phyloP scores from a whole-genome alignment of 2,329 filamentous ascomycete species.

The Fusarium incarnatum region DNA sequence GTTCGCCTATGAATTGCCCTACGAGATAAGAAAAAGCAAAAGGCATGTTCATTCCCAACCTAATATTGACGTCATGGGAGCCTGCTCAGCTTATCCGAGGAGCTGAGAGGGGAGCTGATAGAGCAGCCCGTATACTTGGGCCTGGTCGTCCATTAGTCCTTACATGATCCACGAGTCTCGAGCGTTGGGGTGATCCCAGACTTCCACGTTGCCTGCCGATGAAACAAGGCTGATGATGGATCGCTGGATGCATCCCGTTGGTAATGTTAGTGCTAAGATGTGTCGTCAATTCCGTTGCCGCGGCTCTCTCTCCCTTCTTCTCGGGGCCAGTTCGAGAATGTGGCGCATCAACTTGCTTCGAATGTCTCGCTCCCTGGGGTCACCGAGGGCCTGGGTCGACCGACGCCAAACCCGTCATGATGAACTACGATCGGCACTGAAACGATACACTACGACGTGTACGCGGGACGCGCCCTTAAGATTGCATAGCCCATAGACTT shows the following conservation, averaged over 20 bases:
- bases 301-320: slow-evolving; percentile 20
- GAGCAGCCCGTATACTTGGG: neutral
- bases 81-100: neutral
- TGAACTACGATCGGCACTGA: neutral
- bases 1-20: slow-evolving; percentile 4
- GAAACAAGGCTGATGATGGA: neutral
- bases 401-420: slow-evolving; percentile 15
- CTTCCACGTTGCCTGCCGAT: neutral
- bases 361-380: slow-evolving; percentile 20
- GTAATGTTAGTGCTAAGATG: neutral
- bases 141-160: neutral
- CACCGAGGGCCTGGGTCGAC: slow-evolving; percentile 32
- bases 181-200: neutral
- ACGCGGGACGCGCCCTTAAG: neutral
- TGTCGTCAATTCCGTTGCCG: neutral
- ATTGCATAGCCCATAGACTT: neutral
- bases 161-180: neutral
- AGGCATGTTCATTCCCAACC: neutral
- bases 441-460: neutral
- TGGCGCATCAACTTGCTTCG: slow-evolving; percentile 15
- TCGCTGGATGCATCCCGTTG: slow-evolving; percentile 4
- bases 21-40: slow-evolving; percentile 26
- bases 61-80: neutral
- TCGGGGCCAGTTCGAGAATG: slow-evolving; percentile 13
- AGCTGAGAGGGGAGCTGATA: slow-evolving; percentile 3